These are phyloP conservation scores for Chrysophaeum taylorii DNA, from an alignment of 352 stramenopile species.

Conservation along the genomic window DNA sequence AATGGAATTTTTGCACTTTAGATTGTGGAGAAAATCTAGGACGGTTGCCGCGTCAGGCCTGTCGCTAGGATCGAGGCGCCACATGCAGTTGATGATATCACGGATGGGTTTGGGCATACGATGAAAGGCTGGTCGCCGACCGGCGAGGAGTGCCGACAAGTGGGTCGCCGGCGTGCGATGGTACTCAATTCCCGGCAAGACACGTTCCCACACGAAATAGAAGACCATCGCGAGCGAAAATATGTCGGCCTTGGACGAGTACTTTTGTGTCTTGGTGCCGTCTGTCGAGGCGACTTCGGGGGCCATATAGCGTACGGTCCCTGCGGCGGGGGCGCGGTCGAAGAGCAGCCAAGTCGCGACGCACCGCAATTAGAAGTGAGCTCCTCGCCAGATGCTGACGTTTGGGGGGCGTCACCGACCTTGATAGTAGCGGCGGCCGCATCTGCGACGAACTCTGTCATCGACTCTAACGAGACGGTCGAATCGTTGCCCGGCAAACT, in stretches of 20 bases:
- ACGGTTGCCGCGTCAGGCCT: background rate
- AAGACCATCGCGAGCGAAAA: conserved; percentile 13
- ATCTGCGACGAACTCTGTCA: background rate
- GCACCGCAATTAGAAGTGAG: conserved; percentile 8
- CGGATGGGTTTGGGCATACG: conserved; percentile 2
- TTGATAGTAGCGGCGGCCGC: too few relatives aligned
- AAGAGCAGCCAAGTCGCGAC: background rate
- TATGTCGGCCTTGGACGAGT: background rate
- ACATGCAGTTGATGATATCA: conserved; percentile 1
- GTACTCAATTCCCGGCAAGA: background rate
- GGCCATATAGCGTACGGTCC: conserved; percentile 5
- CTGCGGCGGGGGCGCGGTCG: too few relatives aligned
- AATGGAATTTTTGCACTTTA: background rate
- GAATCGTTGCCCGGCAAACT: background rate
- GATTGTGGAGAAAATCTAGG: background rate
- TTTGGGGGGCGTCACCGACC: too few relatives aligned
- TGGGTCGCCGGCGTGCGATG: background rate
- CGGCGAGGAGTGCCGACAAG: background rate
- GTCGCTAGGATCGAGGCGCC: background rate
- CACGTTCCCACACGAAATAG: conserved; percentile 10
- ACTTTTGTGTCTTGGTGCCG: background rate
- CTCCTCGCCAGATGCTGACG: background rate
- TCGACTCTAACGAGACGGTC: background rate
- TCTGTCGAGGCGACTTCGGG: background rate
- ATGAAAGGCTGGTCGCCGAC: background rate